A percentile compares a stretch with the other conserved stretches of the same genome.
These are phyloP conservation scores for Umbilicaria muhlenbergii DNA, from an alignment of 495 filamentous ascomycete species.

Conservation along the genomic window DNA sequence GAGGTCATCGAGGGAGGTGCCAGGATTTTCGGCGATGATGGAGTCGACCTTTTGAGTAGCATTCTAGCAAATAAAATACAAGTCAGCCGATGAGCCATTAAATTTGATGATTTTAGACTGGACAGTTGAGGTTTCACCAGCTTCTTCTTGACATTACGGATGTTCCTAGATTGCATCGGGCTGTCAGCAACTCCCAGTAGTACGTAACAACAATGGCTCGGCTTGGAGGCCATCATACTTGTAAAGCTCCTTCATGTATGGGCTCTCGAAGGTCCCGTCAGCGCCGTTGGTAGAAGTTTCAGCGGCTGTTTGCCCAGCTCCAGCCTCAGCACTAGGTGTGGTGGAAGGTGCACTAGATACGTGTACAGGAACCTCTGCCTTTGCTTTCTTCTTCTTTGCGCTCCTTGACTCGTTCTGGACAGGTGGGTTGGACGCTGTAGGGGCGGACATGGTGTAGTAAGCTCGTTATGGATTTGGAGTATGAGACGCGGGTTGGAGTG, in stretches of 20 bases:
- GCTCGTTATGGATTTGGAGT: slow-evolving; percentile 24
- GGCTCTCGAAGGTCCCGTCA: slow-evolving; percentile 45
- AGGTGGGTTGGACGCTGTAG: slow-evolving; percentile 8
- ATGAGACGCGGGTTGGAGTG: slow-evolving; percentile 14
- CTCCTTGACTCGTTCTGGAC: slow-evolving; percentile 20
- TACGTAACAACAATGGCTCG: background rate
- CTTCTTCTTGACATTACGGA: slow-evolving; percentile 80
- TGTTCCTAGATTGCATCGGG: slow-evolving; percentile 38
- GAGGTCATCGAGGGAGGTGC: slow-evolving; percentile 68
- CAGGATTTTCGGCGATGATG: slow-evolving; percentile 61
- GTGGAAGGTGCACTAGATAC: slow-evolving; percentile 3
- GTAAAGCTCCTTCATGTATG: slow-evolving; percentile 69
- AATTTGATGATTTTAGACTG: background rate
- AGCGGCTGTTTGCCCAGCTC: slow-evolving; percentile 7
- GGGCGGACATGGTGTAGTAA: slow-evolving; percentile 13
- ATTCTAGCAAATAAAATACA: slow-evolving; percentile 31
- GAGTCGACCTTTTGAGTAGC: slow-evolving; percentile 63
- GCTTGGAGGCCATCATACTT: slow-evolving; percentile 40
- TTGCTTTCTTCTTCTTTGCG: slow-evolving; percentile 28
- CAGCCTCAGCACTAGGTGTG: slow-evolving; percentile 9
- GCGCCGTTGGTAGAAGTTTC: slow-evolving; percentile 30
- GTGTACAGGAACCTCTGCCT: slow-evolving; percentile 15
- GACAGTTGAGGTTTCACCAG: slow-evolving; percentile 41
- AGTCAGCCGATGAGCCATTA: background rate
- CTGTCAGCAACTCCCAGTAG: background rate